Base-by-base conservation (phyloP, 441 rosid species). In the Aleurites moluccanus region DNA sequence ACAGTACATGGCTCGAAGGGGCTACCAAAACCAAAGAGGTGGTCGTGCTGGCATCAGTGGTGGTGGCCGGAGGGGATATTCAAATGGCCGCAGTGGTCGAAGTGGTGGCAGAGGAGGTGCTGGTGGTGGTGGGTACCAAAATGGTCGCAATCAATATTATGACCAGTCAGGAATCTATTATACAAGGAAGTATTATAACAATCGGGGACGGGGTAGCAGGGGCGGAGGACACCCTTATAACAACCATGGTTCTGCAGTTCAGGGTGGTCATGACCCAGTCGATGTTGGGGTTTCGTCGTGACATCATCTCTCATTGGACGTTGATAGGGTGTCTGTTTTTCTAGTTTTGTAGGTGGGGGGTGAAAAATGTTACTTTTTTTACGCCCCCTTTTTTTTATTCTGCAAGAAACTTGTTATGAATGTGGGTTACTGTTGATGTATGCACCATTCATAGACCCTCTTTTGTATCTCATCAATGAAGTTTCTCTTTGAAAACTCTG, bases 31-130 rank as follows among this genome's bases (percentile, higher is more conserved):
- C 85, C 93, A 90, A 75, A 86, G 98, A 82, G 97, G 94, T 42
- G 85, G 85, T 50, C 85, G 91, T 5, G 79, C 84, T 6, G n/a
- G n/a, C n/a, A n/a, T n/a, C n/a, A n/a, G n/a, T n/a, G n/a, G n/a
- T n/a, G 86, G 90, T 68, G 88, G 91, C 35, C 84, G 89, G 3
- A 81, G 92, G 67, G 93, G 90, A 42, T 84, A 88, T 72, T 80
- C 84, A 62, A 91, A 88, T 77, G 96, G 94, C 30, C 90, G 90
- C 55, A 93, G 98, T 53, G 93, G 97, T 44, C 85, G 93, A 40
- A 76, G 84, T 27, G 84, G 88, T 35, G 88, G 88, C 67, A 87
- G 95, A 78, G 92, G 92, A 62, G 80, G 72, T 49, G 92, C 40
- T 38, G 40, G 91, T 73, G 91, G n/a, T n/a, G n/a, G 91, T 56